These are phyloP conservation scores for Suillus decipiens DNA, from an alignment of 768 basidiomycete genomes.

Conservation along the genomic window DNA sequence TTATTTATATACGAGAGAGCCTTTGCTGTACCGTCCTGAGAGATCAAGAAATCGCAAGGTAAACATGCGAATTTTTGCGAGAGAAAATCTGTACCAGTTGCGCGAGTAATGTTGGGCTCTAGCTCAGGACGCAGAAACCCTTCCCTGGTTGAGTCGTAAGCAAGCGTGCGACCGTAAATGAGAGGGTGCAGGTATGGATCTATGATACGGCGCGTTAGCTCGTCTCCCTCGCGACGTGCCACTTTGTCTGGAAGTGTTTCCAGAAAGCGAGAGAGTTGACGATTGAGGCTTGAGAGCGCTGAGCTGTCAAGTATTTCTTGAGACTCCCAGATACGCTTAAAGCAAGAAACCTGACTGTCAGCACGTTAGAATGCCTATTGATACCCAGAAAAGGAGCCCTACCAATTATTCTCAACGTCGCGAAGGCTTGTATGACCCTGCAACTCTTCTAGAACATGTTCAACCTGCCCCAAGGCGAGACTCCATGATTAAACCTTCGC, in stretches of 20 bases:
- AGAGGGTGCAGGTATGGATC: constrained; percentile 43
- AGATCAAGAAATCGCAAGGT: constrained; percentile 46
- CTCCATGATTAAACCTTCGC: neutral
- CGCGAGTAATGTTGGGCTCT: constrained; percentile 22
- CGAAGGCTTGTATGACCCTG: constrained; percentile 44
- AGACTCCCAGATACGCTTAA: constrained; percentile 57
- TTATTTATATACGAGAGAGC: constrained; percentile 58
- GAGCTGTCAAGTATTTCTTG: constrained; percentile 24
- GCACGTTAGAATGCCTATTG: neutral
- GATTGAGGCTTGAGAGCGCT: constrained; percentile 20
- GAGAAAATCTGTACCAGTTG: constrained; percentile 40
- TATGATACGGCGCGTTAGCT: constrained; percentile 32
- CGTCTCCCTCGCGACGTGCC: constrained; percentile 18
- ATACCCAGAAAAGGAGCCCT: constrained; percentile 16
- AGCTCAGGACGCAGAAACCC: constrained; percentile 27
- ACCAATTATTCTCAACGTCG: constrained; percentile 42
- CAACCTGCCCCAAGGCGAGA: constrained; percentile 31
- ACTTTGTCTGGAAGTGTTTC: constrained; percentile 7
- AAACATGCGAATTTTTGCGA: constrained; percentile 42
- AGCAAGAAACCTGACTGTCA: constrained; percentile 53
- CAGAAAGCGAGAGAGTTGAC: constrained; percentile 26
- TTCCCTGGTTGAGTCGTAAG: constrained; percentile 27
- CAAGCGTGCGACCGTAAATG: constrained; percentile 42
- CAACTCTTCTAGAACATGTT: constrained; percentile 53
- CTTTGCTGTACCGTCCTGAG: constrained; percentile 28